Base-by-base conservation (phyloP, 2,329 filamentous ascomycete genomes). In the Exophiala sp. region DNA sequence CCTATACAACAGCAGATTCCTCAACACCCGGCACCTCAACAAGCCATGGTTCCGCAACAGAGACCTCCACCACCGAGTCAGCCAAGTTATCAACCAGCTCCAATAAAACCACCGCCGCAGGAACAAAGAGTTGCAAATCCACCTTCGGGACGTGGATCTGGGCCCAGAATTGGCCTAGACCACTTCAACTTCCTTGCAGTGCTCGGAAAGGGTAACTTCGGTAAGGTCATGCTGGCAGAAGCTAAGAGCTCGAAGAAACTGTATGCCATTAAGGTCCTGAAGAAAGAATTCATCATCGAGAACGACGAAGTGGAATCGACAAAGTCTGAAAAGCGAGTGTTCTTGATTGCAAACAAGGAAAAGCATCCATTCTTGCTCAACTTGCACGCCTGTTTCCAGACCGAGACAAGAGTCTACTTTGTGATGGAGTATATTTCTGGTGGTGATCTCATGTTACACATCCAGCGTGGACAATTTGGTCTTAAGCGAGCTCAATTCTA, bases 241-340 rank as follows among this genome's bases (percentile, higher is more conserved):
- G 96, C 94, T 1, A 99, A 99, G 78, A 85, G 85, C 51, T 85
- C 88, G 8, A 89, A 91, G 72, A 88, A 92, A 71, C 79, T 99
- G 6, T 99, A 97, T 70, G 94, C 94, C 53, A 99, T 99, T 73
- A 99, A 99, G 75, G 94, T 99, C 35, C 77, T 99, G 64, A 99
- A 99, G 82, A 99, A 99, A 76, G 94, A 99, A 71, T 99, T 99
- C 71, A 99, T 99, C 68, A 99, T 99, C 59, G 95, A 99, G 70
- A 96, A 99, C 62, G 94, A 99, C 68, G 94, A 99, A 75, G 94
- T 99, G 6, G 94, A 99, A 72, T 97, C 92, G 72, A 96, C 91
- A 39, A 85, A 92, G 61, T 99, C 94, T 0, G 94, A 99, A 74
- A 99, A 99, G 81, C 83, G 94, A 60, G 95, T 99, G 12, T 96